A percentile compares a stretch with the other conserved stretches of the same genome.
Evolutionary conservation across 2,329 filamentous ascomycete species (phyloP).

Genomic region (Pseudogymnoascus sp.): DNA sequence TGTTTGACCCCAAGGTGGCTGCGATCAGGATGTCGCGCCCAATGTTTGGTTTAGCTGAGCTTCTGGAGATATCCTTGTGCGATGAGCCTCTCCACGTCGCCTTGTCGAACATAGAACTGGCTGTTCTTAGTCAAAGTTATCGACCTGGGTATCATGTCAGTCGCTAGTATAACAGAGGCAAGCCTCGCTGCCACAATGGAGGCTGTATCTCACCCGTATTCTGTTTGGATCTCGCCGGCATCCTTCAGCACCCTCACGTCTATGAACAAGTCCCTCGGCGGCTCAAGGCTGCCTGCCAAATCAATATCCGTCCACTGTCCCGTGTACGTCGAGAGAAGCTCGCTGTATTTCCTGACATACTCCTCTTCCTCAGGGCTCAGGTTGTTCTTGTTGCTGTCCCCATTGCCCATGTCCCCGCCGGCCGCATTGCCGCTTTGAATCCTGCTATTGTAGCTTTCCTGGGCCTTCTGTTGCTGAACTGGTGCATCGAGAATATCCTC

Average conservation of each 20-base stretch:
- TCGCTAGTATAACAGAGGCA: constrained; percentile 11
- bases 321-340: constrained; percentile 91
- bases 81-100: constrained; percentile 90
- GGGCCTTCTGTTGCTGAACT: constrained; percentile 45
- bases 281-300: constrained; percentile 85
- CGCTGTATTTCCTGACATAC: constrained; percentile 85
- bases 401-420: constrained; percentile 31
- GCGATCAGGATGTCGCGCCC: neutral
- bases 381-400: constrained; percentile 57
- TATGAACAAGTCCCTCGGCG: constrained; percentile 92
- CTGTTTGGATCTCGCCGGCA: constrained; percentile 96
- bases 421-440: constrained; percentile 27
- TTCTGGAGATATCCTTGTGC: constrained; percentile 92
- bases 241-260: constrained; percentile 94
- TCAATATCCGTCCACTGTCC: constrained; percentile 98
- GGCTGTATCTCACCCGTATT: constrained; percentile 70
- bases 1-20: neutral
- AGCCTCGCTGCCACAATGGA: neutral
- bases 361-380: constrained; percentile 94
- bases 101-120: constrained; percentile 93
- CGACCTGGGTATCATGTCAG: constrained; percentile 47
- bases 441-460: constrained; percentile 21
- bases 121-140: constrained; percentile 97
- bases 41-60: constrained; percentile 52
- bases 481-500: constrained; percentile 69